Conservation (phyloP, 2,329 filamentous ascomycete species). For the Colletotrichum spinosum region DNA sequence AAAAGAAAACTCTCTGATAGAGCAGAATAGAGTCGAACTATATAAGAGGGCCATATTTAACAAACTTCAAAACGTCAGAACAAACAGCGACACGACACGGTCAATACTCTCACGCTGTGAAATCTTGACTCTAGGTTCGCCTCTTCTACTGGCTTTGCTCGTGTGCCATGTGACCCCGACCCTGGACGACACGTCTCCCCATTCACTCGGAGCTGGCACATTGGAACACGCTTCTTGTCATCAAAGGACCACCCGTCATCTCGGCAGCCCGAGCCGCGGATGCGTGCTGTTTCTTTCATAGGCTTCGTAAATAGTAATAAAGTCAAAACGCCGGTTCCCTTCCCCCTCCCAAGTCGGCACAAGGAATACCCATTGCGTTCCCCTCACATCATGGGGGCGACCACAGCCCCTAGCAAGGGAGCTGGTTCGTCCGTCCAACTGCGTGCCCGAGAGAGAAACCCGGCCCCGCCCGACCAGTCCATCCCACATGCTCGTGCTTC, state of each 20-base stretch:
- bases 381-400: no score
- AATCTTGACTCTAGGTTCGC: no score
- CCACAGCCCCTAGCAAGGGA: no score
- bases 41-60: background rate
- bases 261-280: background rate
- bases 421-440: conserved; percentile 11
- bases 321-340: conserved; percentile 17
- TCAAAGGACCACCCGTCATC: background rate
- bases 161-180: background rate
- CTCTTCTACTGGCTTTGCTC: no score
- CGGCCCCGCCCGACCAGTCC: conserved; percentile 17
- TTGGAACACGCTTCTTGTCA: background rate
- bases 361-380: no score
- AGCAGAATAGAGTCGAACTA: background rate
- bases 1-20: background rate
- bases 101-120: no score
- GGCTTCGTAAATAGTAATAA: conserved; percentile 16
- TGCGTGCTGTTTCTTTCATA: conserved; percentile 3
- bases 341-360: no score
- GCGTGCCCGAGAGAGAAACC: background rate
- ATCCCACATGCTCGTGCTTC: conserved; percentile 27
- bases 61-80: conserved; percentile 1
- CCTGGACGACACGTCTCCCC: background rate
- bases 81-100: background rate
- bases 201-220: no score